A percentile compares a stretch with the other conserved stretches of the same genome.
These are phyloP conservation scores for Colletotrichum nymphaeae DNA, from an alignment of 2,329 filamentous ascomycete genomes.

Conservation along the genomic window DNA sequence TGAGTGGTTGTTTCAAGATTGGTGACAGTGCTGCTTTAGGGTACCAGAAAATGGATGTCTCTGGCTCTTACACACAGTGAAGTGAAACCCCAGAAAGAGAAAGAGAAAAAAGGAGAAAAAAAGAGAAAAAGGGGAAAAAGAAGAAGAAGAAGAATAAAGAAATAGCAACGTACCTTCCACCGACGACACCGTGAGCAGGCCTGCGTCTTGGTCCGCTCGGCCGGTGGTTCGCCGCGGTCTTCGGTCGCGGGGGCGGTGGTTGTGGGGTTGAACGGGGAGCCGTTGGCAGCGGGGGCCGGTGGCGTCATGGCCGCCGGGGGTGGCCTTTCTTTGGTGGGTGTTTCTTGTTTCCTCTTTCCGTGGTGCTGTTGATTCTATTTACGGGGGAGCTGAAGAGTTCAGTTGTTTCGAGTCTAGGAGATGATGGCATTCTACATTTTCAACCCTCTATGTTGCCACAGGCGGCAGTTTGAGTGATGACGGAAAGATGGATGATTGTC, in stretches of 20 bases:
- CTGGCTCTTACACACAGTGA: neutral
- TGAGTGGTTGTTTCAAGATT: conserved; percentile 6
- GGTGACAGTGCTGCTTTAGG: neutral
- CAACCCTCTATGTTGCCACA: neutral
- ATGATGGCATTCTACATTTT: neutral
- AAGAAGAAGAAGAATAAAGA: no score
- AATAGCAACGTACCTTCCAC: conserved; percentile 29
- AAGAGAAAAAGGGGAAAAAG: no score
- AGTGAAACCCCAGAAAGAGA: no score
- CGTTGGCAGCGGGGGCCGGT: neutral
- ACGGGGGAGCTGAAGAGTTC: neutral
- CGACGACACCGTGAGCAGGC: conserved; percentile 37
- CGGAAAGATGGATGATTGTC: neutral
- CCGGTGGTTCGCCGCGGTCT: neutral
- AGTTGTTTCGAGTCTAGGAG: neutral
- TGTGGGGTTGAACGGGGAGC: neutral
- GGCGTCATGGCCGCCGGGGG: neutral
- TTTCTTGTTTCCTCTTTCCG: neutral
- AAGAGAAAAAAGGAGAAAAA: no score
- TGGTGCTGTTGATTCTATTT: neutral
- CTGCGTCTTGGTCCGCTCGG: conserved; percentile 5
- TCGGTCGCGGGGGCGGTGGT: neutral
- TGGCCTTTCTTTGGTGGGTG: neutral
- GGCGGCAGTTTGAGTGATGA: neutral
- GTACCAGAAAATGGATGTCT: neutral